Evolutionary conservation across 2,329 filamentous ascomycete genomes (phyloP), one percentile per base, ranked within the genome.

Genomic region (Biscogniauxia mediterranea): DNA sequence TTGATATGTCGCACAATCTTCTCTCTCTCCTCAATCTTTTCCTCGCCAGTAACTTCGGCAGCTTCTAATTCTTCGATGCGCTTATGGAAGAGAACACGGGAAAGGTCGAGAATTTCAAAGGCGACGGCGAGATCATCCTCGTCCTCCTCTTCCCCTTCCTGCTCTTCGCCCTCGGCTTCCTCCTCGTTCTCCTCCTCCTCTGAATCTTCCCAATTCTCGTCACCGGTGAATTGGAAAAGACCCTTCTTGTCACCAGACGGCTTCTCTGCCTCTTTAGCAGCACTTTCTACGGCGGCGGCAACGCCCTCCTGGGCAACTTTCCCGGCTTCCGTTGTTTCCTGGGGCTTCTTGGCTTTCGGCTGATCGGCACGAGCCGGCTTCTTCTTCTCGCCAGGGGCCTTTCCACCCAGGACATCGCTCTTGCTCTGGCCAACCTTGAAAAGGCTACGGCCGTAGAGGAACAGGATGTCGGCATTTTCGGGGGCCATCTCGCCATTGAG

Each of bases 391-490:
- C 83, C 78, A 73, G 85, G 75, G 20, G 93, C 90, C 71, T 90
- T 90, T 38, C 90, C 91, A 60, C 95, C 95, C 42, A 99, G 83
- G 23, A 99, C 93, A 73, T 98, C 93, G 73, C 93, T 97, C 77
- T 96, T 97, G 75, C 87, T 89, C 75, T 98, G 91, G 28, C 93
- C 95, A 62, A 98, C 90, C 75, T 93, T 93, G 83, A 96, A 98
- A 20, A 99, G 81, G 60, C 92, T 92, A 73, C 94, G 91, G 15
- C 95, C 95, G 77, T 99, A 99, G 66, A 93, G 86, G 76, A 96
- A 99, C 20, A 98, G 86, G 54, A 99, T 86, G 74, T 98, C 94
- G 56, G 93, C 94, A 70, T 99, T 99, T 61, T 92, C 89, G 3
- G 91, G 87, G 17, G 88, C 88, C 83, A 96, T 91, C 78, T 98